Evolutionary conservation across 2,329 filamentous ascomycete genomes (phyloP), one percentile per base, ranked within the genome.

Genomic region (Calonectria honghensis): DNA sequence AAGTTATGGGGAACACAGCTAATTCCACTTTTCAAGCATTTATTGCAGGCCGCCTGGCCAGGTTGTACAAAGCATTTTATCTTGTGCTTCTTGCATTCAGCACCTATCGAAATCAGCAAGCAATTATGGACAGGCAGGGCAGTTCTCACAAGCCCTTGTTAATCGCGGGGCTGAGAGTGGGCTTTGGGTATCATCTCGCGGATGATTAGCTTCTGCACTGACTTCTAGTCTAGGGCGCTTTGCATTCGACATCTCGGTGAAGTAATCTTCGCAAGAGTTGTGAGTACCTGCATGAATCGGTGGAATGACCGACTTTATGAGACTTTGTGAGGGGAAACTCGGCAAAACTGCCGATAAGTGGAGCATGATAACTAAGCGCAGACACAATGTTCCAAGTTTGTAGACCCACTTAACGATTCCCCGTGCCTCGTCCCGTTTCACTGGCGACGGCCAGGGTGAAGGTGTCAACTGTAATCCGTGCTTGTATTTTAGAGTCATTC

Each of bases 31-130:
- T 35, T 61, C 35, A 61, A 24, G 9, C 57, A 61, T n/a, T 61
- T 61, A 20, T 61, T 61, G 35, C 57, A 61, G 13, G 57, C 35
- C 7, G n/a, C 37, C n/a, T 61, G 57, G 4, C 57, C 57, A 16
- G 57, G 57, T 29, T 61, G 57, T 6, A 61, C 57, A 29, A 61
- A 61, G 13, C 57, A 61, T 27, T 61, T 61, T 14, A 61, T 61
- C 35, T 61, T 61, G n/a, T 61, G 57, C 27, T 18, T 61, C 16
- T 61, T 61, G 57, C 57, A 61, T 14, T 61, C 57, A 13, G 57
- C 57, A 24, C 57, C 57, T 61, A 29, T 39, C 14, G 11, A 61
- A 41, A 14, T 61, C 35, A 61, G n/a, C n/a, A 10, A 18, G 13
- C 16, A n/a, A 27, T n/a, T 24, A 39, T 6, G 13, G 6, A n/a